Conservation (phyloP, 2,329 filamentous ascomycete genomes). For the Fusarium transvaalense region DNA sequence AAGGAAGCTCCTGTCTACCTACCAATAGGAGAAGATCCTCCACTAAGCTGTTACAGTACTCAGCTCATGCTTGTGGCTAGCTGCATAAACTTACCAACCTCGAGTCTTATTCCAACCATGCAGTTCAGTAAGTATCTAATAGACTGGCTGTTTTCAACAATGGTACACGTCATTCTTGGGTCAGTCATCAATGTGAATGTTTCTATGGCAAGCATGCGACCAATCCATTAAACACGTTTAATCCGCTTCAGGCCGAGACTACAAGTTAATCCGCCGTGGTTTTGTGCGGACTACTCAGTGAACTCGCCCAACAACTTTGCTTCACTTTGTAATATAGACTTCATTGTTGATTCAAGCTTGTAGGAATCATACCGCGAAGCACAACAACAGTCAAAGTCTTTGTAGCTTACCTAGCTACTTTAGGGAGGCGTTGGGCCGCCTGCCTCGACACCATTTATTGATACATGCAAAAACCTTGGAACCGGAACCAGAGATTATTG, state of each 20-base stretch:
- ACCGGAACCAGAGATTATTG: too few species aligned
- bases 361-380: neutral
- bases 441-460: neutral
- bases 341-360: neutral
- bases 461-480: neutral
- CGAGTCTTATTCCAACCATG: constrained; percentile 1
- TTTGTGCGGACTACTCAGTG: neutral
- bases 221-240: neutral
- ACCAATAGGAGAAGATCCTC: constrained; percentile 21
- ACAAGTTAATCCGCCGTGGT: neutral
- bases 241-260: too few species aligned
- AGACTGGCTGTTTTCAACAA: neutral
- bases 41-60: constrained; percentile 24
- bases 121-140: neutral
- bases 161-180: constrained; percentile 26
- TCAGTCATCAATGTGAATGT: neutral
- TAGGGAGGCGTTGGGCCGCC: too few species aligned
- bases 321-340: neutral
- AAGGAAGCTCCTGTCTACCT: constrained; percentile 21
- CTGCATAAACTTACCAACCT: constrained; percentile 23
- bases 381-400: neutral
- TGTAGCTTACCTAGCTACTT: neutral
- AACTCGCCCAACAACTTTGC: neutral
- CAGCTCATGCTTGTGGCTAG: constrained; percentile 23
- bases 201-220: neutral